Conservation (phyloP, 1,139 yeast species). For the Scheffersomyces stambukii region DNA sequence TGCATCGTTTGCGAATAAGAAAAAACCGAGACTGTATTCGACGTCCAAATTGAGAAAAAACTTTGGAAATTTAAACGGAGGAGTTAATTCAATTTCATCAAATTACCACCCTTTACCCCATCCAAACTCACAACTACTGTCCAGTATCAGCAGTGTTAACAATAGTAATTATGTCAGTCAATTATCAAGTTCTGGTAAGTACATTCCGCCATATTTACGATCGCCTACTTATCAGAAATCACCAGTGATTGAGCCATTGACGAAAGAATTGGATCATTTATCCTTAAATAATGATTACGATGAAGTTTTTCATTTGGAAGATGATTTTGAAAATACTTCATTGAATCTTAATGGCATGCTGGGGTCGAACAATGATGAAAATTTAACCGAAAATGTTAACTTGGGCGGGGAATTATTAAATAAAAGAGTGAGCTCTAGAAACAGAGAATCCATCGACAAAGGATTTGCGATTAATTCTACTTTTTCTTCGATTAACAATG, state of each 20-base stretch:
- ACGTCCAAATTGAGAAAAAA: constrained; percentile 20
- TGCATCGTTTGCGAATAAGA: constrained; percentile 12
- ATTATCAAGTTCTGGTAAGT: constrained; percentile 28
- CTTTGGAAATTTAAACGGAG: constrained; percentile 1
- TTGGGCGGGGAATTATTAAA: too few relatives aligned
- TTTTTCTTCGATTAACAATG: too few relatives aligned
- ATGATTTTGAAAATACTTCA: constrained; percentile 42
- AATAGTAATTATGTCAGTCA: not conserved
- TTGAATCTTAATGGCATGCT: too few relatives aligned
- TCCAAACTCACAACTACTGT: constrained; percentile 2
- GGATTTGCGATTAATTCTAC: too few relatives aligned
- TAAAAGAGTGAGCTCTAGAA: too few relatives aligned
- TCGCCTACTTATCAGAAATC: constrained; percentile 34
- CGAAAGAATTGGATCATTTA: constrained; percentile 38
- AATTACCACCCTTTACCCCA: constrained; percentile 5
- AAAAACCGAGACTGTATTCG: constrained; percentile 30
- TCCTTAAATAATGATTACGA: constrained; percentile 28
- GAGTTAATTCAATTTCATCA: constrained; percentile 3
- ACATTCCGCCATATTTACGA: constrained; percentile 43
- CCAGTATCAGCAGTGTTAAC: not conserved
- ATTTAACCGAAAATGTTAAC: too few relatives aligned
- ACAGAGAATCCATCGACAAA: too few relatives aligned
- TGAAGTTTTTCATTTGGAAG: constrained; percentile 46
- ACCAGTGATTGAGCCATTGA: constrained; percentile 31
- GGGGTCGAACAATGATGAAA: too few relatives aligned